Conservation (phyloP, 2,329 filamentous ascomycete species). For the Trichophaea hybrida region DNA sequence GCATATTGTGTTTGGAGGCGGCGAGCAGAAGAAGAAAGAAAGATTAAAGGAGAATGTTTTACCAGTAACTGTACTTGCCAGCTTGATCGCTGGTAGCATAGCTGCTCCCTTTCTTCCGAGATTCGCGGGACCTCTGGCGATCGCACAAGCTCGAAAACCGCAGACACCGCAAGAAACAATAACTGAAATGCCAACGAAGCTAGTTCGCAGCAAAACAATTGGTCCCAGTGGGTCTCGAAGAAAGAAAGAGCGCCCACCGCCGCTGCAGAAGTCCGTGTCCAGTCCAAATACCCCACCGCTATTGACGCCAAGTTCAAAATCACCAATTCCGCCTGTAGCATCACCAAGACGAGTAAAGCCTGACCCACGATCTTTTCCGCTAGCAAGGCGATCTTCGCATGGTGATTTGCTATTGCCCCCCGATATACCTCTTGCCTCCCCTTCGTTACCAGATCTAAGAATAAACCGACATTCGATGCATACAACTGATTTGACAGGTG, state of each 20-base stretch:
- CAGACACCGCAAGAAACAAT: slow-evolving; percentile 48
- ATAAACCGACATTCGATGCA: slow-evolving; percentile 14
- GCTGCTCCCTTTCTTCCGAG: slow-evolving; percentile 60
- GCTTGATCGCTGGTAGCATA: slow-evolving; percentile 62
- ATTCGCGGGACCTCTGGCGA: slow-evolving; percentile 65
- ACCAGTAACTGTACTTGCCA: slow-evolving; percentile 66
- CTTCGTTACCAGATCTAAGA: slow-evolving; percentile 26
- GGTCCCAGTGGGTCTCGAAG: slow-evolving; percentile 35
- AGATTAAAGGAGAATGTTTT: slow-evolving; percentile 70
- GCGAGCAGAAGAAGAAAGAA: slow-evolving; percentile 53
- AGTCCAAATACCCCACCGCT: not conserved
- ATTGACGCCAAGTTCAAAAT: not conserved
- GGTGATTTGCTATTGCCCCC: slow-evolving; percentile 12
- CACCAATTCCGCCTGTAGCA: slow-evolving; percentile 31
- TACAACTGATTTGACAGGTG: slow-evolving; percentile 24
- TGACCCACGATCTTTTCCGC: slow-evolving; percentile 18
- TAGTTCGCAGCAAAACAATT: slow-evolving; percentile 56
- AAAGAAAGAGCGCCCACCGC: slow-evolving; percentile 30
- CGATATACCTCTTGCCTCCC: slow-evolving; percentile 18
- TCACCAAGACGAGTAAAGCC: slow-evolving; percentile 29
- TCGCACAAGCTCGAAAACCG: slow-evolving; percentile 67
- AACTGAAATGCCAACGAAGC: slow-evolving; percentile 45
- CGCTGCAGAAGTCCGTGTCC: not conserved
- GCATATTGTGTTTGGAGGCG: slow-evolving; percentile 68
- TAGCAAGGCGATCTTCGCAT: slow-evolving; percentile 17